These are phyloP conservation scores for Starmerella bombicola DNA, from an alignment of 805 yeast genomes.

Conservation along the genomic window DNA sequence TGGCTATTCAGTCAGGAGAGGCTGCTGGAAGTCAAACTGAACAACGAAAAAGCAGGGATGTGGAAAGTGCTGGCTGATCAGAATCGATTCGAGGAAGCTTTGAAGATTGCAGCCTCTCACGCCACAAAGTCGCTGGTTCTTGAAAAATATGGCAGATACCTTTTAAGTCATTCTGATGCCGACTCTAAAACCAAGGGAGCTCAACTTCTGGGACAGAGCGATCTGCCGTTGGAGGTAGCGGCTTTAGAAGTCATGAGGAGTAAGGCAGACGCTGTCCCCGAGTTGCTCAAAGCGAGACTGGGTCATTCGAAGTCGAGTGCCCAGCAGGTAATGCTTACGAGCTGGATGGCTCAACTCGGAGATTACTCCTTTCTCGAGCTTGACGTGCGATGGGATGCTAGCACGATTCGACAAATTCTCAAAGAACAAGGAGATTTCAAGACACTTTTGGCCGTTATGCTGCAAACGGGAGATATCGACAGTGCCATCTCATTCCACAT, in stretches of 20 bases:
- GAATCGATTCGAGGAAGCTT: conserved; percentile 52
- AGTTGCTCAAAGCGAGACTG: conserved; percentile 18
- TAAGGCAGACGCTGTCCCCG: conserved; percentile 30
- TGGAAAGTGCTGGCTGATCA: conserved; percentile 54
- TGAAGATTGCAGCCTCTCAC: conserved; percentile 31
- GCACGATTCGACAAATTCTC: conserved; percentile 61
- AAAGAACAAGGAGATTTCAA: conserved; percentile 50
- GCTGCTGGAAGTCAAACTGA: conserved; percentile 55
- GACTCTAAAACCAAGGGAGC: conserved; percentile 37
- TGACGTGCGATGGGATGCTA: conserved; percentile 44
- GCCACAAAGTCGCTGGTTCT: conserved; percentile 37
- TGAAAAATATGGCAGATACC: conserved; percentile 42
- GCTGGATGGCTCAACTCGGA: conserved; percentile 54
- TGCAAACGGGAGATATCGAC: conserved; percentile 51
- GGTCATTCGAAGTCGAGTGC: conserved; percentile 25
- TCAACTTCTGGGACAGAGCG: conserved; percentile 45
- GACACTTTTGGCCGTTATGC: conserved; percentile 57
- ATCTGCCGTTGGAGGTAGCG: conserved; percentile 56
- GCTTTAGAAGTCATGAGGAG: conserved; percentile 44
- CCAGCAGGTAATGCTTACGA: conserved; percentile 43
- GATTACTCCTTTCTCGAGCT: conserved; percentile 37
- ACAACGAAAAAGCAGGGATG: conserved; percentile 57
- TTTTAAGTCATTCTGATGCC: conserved; percentile 22
- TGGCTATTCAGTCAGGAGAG: conserved; percentile 58
- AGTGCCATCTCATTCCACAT: conserved; percentile 61